Base-by-base conservation (phyloP, 2,329 filamentous ascomycete species). In the Phialophora expanda region DNA sequence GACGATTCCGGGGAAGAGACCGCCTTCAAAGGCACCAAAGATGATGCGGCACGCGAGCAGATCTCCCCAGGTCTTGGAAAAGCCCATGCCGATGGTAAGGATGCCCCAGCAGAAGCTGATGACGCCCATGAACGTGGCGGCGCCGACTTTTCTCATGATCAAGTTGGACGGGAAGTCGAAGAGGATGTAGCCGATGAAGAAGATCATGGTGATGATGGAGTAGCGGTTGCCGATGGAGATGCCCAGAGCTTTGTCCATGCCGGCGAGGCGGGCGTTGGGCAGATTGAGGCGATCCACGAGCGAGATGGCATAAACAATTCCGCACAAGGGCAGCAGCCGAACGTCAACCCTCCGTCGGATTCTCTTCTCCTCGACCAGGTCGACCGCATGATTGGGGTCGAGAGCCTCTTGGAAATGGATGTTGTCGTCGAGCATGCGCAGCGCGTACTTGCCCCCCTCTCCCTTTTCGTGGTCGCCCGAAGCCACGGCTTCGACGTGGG, bases 81-180 rank as follows among this genome's bases (percentile, higher is more conserved):
- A 61, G 32, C 58, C 58, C 26, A 48, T 48, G 6, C 41, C 14
- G 9, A 59, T 50, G 7, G 56, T 50, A 1, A 80, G 75, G 38
- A 67, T 34, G 6, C 62, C 66, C 66, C 66, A 67, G 12, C 17
- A 28, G 50, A 65, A 28, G 12, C 32, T 34, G 17, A 67, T 54
- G 1, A 22, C 24, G 17, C 50, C 50, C 4, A 67, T 22, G n/a
- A 53, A 67, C 20, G 56, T 22, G 12, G 55, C 51, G 3, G 66
- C 32, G 4, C 68, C 59, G 59, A 59, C 34, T 30, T 66, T 68
- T 59, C 78, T 79, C 61, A 83, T 73, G 8, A 83, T 66, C 11
- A 83, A 67, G 68, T 83, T 83, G 66, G 78, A 77, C 3, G 81
- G 81, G 9, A 83, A 74, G 67, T 83, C 57, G 30, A 56, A 61